Percentiles rank a stretch among this genome's conserved stretches.
These are phyloP conservation scores for Nemania sp. DNA, from an alignment of 2,329 filamentous ascomycete genomes.

Conservation along the genomic window DNA sequence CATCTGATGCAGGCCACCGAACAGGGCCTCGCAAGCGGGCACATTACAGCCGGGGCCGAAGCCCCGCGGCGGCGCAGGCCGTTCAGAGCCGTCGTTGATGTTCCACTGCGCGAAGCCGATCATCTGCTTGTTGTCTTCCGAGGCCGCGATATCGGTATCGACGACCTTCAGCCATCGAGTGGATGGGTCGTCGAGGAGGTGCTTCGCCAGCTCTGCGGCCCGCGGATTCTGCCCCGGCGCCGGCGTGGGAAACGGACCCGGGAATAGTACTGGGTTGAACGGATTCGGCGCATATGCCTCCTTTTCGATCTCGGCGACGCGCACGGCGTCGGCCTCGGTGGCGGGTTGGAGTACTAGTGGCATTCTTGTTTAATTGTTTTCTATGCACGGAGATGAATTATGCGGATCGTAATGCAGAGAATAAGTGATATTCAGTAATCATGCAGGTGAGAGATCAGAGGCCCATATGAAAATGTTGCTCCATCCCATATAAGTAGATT, in stretches of 20 bases:
- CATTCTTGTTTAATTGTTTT: slow-evolving; percentile 43
- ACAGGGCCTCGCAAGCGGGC: slow-evolving; percentile 40
- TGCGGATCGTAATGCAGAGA: no score
- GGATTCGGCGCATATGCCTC: slow-evolving; percentile 42
- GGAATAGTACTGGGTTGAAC: slow-evolving; percentile 40
- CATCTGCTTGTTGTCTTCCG: slow-evolving; percentile 31
- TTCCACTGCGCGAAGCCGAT: slow-evolving; percentile 42
- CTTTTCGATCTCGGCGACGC: slow-evolving; percentile 43
- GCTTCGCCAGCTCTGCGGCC: slow-evolving; percentile 28
- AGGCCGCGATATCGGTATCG: slow-evolving; percentile 37
- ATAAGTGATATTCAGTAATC: no score
- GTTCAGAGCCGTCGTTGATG: slow-evolving; percentile 26
- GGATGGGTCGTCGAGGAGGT: slow-evolving; percentile 31
- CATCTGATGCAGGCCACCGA: slow-evolving; percentile 30
- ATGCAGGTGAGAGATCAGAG: no score
- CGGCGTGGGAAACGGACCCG: slow-evolving; percentile 37
- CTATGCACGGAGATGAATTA: no score
- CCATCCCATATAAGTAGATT: no score
- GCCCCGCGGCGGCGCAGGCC: slow-evolving; percentile 19
- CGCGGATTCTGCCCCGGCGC: slow-evolving; percentile 29
- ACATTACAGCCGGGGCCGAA: slow-evolving; percentile 36
- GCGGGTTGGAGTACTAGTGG: slow-evolving; percentile 43
- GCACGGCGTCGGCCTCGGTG: slow-evolving; percentile 42
- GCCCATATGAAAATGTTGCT: no score
- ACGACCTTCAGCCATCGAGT: slow-evolving; percentile 40